Percentiles rank a stretch among this genome's conserved stretches.
These are phyloP conservation scores for Gnomoniopsis sp. DNA, from an alignment of 2,329 filamentous ascomycete genomes.

Conservation along the genomic window DNA sequence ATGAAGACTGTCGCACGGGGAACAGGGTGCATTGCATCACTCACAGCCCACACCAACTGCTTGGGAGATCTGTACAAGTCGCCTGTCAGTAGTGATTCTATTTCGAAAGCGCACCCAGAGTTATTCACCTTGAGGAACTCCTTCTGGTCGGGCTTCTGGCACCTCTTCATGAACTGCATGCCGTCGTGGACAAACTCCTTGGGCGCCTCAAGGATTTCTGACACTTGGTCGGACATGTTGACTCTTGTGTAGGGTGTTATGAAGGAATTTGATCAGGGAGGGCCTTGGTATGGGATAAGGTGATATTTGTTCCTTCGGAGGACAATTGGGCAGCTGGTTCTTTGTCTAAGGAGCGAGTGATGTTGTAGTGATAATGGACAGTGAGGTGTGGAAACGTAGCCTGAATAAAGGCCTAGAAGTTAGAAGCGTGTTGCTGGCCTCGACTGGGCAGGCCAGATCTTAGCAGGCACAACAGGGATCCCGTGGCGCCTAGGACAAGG, in stretches of 20 bases:
- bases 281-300: background rate
- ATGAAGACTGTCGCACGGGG: too few species aligned
- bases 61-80: slow-evolving; percentile 31
- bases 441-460: slow-evolving; percentile 8
- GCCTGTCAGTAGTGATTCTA: slow-evolving; percentile 20
- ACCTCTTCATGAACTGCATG: slow-evolving; percentile 47
- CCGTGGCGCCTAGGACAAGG: too few species aligned
- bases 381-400: slow-evolving; percentile 15
- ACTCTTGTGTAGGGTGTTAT: background rate
- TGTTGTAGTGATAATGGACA: background rate
- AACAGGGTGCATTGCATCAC: background rate
- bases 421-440: slow-evolving; percentile 16
- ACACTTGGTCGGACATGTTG: slow-evolving; percentile 64
- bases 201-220: slow-evolving; percentile 68
- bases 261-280: too few species aligned
- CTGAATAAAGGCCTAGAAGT: slow-evolving; percentile 10
- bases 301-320: background rate
- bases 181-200: slow-evolving; percentile 62
- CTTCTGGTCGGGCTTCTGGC: slow-evolving; percentile 41
- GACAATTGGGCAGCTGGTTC: too few species aligned
- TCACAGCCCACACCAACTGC: slow-evolving; percentile 62
- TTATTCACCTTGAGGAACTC: slow-evolving; percentile 48
- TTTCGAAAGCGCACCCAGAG: background rate
- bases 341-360: slow-evolving; percentile 4
- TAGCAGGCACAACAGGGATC: background rate